These are phyloP conservation scores for Fusarium tjaetaba DNA, from an alignment of 2,329 filamentous ascomycete genomes.

Conservation along the genomic window DNA sequence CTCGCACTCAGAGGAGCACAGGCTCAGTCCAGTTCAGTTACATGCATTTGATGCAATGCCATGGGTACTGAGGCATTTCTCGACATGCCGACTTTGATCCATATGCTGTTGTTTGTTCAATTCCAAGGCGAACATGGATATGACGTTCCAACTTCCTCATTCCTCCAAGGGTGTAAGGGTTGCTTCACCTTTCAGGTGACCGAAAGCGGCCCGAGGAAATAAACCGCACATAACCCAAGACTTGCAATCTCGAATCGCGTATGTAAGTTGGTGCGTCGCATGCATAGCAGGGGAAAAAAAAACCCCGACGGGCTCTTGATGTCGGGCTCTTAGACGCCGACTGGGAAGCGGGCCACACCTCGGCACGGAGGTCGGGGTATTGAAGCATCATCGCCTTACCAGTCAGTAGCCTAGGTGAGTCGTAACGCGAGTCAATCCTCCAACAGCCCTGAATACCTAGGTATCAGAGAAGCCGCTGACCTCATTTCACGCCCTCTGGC, in stretches of 20 bases:
- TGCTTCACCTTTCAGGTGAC: neutral
- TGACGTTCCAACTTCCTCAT: neutral
- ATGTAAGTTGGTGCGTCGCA: neutral
- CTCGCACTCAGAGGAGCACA: neutral
- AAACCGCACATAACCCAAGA: conserved; percentile 4
- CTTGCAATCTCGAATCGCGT: neutral
- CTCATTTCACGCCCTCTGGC: conserved; percentile 2
- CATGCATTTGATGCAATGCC: neutral
- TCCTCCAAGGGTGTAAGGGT: neutral
- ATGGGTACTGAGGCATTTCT: conserved; percentile 38
- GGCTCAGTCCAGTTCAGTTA: neutral
- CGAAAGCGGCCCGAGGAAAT: neutral
- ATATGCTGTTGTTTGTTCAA: conserved; percentile 13
- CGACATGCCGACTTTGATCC: conserved; percentile 23
- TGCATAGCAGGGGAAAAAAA: neutral
- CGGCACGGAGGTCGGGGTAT: conserved; percentile 34
- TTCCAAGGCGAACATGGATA: conserved; percentile 1
- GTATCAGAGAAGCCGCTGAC: conserved; percentile 9
- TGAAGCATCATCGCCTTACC: neutral
- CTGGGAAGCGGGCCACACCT: conserved; percentile 9
- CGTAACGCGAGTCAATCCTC: neutral
- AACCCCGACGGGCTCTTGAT: too few relatives aligned
- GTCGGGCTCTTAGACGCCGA: conserved; percentile 26
- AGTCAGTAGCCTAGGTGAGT: neutral
- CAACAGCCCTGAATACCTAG: neutral